Evolutionary conservation across 257 asterid species (phyloP).

Genomic region (Eustoma russellianum): DNA sequence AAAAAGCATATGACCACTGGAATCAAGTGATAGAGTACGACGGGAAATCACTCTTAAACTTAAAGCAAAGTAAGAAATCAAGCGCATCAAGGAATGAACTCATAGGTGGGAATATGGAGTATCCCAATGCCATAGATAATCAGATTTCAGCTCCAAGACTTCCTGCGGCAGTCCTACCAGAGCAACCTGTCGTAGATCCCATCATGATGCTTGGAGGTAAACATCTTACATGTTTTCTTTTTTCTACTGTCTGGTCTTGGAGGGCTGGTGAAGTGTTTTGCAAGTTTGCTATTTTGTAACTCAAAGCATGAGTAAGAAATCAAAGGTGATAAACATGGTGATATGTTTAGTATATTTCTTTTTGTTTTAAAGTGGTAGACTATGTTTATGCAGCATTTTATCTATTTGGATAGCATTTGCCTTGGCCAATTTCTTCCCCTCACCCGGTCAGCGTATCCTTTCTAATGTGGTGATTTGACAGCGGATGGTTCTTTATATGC

Average conservation of each 20-base stretch:
- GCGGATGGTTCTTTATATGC: not conserved
- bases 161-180: slow-evolving; percentile 37
- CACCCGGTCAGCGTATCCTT: not conserved
- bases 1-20: slow-evolving; percentile 95
- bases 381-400: too few relatives aligned
- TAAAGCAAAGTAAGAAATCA: slow-evolving; percentile 51
- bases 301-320: too few relatives aligned
- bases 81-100: slow-evolving; percentile 34
- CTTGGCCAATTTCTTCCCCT: not conserved
- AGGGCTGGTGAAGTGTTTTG: too few relatives aligned
- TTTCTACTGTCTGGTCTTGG: too few relatives aligned
- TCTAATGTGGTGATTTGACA: not conserved
- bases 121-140: slow-evolving; percentile 49
- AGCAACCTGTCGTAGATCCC: slow-evolving; percentile 45
- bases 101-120: slow-evolving; percentile 48
- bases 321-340: too few relatives aligned
- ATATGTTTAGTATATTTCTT: too few relatives aligned
- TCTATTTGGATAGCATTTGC: too few relatives aligned
- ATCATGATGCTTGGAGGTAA: slow-evolving; percentile 62
- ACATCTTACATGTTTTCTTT: not conserved
- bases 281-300: too few relatives aligned
- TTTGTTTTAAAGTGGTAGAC: too few relatives aligned
- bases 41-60: slow-evolving; percentile 68
- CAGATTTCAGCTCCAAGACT: slow-evolving; percentile 45
- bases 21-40: slow-evolving; percentile 87